These are phyloP conservation scores for Boletus rubescentipes DNA, from an alignment of 768 basidiomycete species.

Conservation along the genomic window DNA sequence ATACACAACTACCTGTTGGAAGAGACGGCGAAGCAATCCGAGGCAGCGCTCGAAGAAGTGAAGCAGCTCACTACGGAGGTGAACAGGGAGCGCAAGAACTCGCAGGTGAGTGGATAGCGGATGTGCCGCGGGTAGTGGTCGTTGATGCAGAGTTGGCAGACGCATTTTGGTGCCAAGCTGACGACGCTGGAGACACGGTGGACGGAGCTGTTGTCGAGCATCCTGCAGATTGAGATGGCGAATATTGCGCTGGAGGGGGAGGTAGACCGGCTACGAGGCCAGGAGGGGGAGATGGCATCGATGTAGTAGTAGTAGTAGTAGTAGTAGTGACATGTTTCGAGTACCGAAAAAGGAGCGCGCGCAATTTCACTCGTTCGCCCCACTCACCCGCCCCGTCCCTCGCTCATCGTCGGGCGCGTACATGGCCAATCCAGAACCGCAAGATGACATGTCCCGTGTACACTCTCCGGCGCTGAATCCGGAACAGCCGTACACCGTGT, in stretches of 20 bases:
- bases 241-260: slow-evolving; percentile 86
- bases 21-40: slow-evolving; percentile 67
- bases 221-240: slow-evolving; percentile 94
- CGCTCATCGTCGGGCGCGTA: slow-evolving; percentile 52
- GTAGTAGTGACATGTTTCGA: too few species aligned
- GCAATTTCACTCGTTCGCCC: slow-evolving; percentile 11
- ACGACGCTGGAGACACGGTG: slow-evolving; percentile 82
- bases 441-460: slow-evolving; percentile 21
- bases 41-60: slow-evolving; percentile 72
- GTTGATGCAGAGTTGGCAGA: slow-evolving; percentile 43
- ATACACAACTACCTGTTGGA: slow-evolving; percentile 90
- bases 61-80: slow-evolving; percentile 79
- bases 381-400: too few species aligned
- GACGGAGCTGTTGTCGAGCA: slow-evolving; percentile 89
- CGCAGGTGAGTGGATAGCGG: slow-evolving; percentile 50
- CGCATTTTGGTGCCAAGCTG: slow-evolving; percentile 74
- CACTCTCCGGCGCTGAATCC: slow-evolving; percentile 18
- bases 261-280: slow-evolving; percentile 56
- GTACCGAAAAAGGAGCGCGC: slow-evolving; percentile 29
- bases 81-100: slow-evolving; percentile 86
- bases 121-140: neutral
- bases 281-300: slow-evolving; percentile 60
- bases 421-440: slow-evolving; percentile 64
- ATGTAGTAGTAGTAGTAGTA: slow-evolving; percentile 9
- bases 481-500: slow-evolving; percentile 10